Evolutionary conservation across 2,329 filamentous ascomycete species (phyloP).

Genomic region (Lachnellula suecica): DNA sequence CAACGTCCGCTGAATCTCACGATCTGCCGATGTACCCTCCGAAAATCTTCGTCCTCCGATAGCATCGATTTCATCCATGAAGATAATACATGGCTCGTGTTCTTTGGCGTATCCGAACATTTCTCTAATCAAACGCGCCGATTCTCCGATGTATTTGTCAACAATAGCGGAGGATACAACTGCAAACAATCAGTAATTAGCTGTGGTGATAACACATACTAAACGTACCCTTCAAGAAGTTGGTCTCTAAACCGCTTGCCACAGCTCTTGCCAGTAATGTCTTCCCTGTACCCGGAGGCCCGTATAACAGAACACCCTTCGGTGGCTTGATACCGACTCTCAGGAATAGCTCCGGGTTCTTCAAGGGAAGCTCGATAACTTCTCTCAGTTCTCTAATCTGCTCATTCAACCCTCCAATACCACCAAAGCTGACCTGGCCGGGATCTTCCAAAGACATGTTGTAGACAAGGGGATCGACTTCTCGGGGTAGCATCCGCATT

Average conservation of each 20-base stretch:
- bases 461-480: constrained; percentile 98
- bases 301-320: constrained; percentile 94
- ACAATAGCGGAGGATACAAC: constrained; percentile 98
- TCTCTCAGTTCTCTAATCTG: constrained; percentile 97
- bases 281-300: constrained; percentile 95
- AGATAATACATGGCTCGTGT: constrained; percentile 99
- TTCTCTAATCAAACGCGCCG: constrained; percentile 91
- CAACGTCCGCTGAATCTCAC: constrained; percentile 95
- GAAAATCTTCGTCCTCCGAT: constrained; percentile 96
- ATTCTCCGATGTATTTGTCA: constrained; percentile 99
- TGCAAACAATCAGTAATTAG: constrained; percentile 37
- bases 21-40: constrained; percentile 94
- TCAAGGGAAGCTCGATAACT: constrained; percentile 95
- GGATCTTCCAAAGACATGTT: constrained; percentile 99
- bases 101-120: constrained; percentile 99
- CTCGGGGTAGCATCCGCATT: constrained; percentile 98
- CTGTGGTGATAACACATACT: constrained; percentile 7
- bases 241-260: constrained; percentile 93
- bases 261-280: constrained; percentile 92
- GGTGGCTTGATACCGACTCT: constrained; percentile 98
- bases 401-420: constrained; percentile 96
- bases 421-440: constrained; percentile 94
- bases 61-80: constrained; percentile 99
- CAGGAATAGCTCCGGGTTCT: constrained; percentile 97
- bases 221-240: constrained; percentile 89